phyloP scores from a whole-genome alignment of 768 basidiomycete species.

The Amanita rubescens region DNA sequence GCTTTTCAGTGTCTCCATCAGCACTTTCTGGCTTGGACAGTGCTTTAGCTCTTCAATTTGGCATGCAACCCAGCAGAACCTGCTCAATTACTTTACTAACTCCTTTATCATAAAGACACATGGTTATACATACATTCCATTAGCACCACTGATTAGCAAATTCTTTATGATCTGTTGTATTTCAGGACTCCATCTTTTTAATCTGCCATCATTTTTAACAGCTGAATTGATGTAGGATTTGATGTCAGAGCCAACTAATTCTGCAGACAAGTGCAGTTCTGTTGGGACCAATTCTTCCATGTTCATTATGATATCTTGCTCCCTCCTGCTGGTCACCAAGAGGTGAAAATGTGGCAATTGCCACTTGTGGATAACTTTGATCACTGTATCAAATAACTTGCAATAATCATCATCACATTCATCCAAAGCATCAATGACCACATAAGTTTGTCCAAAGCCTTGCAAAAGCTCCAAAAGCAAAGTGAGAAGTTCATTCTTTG shows the following conservation, averaged over 20 bases:
- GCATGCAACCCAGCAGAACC: conserved; percentile 18
- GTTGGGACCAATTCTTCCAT: not conserved
- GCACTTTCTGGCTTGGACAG: conserved; percentile 8
- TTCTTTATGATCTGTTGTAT: not conserved
- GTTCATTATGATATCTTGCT: not conserved
- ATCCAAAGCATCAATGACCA: not conserved
- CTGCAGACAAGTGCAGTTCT: not conserved
- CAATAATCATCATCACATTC: not conserved
- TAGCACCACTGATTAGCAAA: not conserved
- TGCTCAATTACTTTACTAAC: not conserved
- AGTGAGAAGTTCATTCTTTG: not conserved
- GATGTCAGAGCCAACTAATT: not conserved
- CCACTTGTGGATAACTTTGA: not conserved
- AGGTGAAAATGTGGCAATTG: not conserved
- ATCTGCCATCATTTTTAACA: not conserved
- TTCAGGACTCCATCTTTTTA: not conserved
- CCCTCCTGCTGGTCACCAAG: not conserved
- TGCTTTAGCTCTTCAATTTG: conserved; percentile 14
- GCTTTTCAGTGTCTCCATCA: conserved; percentile 11
- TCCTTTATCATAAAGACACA: not conserved
- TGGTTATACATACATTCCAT: not conserved
- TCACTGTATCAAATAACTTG: conserved; percentile 1
- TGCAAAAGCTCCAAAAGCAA: not conserved
- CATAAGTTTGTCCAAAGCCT: not conserved
- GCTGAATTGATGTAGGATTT: not conserved